A percentile compares a stretch with the other conserved stretches of the same genome.
phyloP scores from a whole-genome alignment of 306 rosid genomes.

The Dalbergia cultrata region DNA sequence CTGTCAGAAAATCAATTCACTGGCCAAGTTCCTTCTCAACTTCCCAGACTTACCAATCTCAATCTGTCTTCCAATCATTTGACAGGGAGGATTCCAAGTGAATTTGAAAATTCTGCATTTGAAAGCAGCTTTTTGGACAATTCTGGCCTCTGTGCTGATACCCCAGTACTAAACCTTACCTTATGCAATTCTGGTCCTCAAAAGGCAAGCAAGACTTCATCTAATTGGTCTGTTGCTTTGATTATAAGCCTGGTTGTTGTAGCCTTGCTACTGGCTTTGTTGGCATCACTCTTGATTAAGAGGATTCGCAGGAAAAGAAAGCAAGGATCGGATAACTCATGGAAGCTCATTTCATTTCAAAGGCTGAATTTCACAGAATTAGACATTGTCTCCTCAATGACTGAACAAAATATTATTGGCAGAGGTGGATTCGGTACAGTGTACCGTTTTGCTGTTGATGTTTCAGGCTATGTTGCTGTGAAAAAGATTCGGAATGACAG shows the following conservation, averaged over 20 bases:
- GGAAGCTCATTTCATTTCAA: conserved; percentile 52
- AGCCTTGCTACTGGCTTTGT: conserved; percentile 31
- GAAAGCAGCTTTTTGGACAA: conserved; percentile 71
- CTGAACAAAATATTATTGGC: conserved; percentile 47
- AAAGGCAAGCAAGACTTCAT: conserved; percentile 50
- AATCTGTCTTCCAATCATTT: conserved; percentile 60
- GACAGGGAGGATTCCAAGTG: conserved; percentile 60
- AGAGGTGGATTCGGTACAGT: conserved; percentile 51
- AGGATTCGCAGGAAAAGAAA: conserved; percentile 43
- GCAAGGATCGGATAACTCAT: conserved; percentile 42
- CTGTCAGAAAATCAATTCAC: conserved; percentile 72
- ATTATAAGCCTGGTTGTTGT: conserved; percentile 49
- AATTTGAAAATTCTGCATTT: conserved; percentile 52
- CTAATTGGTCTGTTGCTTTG: conserved; percentile 57
- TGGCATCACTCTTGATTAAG: conserved; percentile 29
- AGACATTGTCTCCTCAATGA: conserved; percentile 45
- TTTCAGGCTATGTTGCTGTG: conserved; percentile 50
- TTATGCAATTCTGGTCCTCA: conserved; percentile 51
- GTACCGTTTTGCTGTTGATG: conserved; percentile 42
- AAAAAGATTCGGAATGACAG: conserved; percentile 44
- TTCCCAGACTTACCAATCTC: conserved; percentile 47
- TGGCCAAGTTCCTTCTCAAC: conserved; percentile 61
- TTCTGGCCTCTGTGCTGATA: conserved; percentile 67
- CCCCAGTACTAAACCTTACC: conserved; percentile 40
- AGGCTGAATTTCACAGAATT: conserved; percentile 49